Evolutionary conservation across 2,329 filamentous ascomycete species (phyloP).

Genomic region (Mycosphaerella arachidis): DNA sequence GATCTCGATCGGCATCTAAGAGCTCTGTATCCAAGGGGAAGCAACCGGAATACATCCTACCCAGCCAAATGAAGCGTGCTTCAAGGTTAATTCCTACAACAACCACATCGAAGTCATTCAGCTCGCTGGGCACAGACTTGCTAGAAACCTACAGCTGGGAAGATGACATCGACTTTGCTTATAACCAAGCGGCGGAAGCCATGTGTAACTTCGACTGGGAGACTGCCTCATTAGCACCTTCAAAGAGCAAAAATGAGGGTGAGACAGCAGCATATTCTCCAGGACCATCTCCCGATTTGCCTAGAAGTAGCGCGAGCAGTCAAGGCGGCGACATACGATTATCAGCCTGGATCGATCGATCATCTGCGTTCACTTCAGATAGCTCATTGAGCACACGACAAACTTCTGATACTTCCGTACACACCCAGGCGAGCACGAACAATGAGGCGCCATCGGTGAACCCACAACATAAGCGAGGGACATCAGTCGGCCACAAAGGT

Average conservation of each 20-base stretch:
- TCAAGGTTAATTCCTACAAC: slow-evolving; percentile 5
- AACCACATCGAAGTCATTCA: slow-evolving; percentile 10
- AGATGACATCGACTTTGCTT: slow-evolving; percentile 59
- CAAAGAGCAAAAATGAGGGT: slow-evolving; percentile 9
- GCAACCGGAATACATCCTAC: not conserved
- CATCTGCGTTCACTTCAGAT: slow-evolving; percentile 11
- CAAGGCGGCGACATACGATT: slow-evolving; percentile 19
- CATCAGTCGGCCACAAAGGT: slow-evolving; percentile 31
- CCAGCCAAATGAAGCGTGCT: slow-evolving; percentile 12
- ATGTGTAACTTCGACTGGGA: slow-evolving; percentile 59
- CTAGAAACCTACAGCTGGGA: slow-evolving; percentile 51
- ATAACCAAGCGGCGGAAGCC: slow-evolving; percentile 57
- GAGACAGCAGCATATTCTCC: not conserved
- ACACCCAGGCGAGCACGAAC: not conserved
- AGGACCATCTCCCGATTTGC: slow-evolving; percentile 13
- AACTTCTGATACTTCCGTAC: not conserved
- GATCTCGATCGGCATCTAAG: not conserved
- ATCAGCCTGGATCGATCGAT: slow-evolving; percentile 17
- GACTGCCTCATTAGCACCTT: slow-evolving; percentile 4
- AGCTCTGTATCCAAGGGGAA: not conserved
- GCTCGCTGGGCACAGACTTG: slow-evolving; percentile 12
- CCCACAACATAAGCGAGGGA: slow-evolving; percentile 18
- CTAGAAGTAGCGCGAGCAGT: slow-evolving; percentile 7
- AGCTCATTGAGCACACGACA: slow-evolving; percentile 4
- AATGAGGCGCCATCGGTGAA: not conserved